Evolutionary conservation across 1,284 basidiomycete species (phyloP), one percentile per base, ranked within the genome.

Genomic region (Cryptococcus sp.): DNA sequence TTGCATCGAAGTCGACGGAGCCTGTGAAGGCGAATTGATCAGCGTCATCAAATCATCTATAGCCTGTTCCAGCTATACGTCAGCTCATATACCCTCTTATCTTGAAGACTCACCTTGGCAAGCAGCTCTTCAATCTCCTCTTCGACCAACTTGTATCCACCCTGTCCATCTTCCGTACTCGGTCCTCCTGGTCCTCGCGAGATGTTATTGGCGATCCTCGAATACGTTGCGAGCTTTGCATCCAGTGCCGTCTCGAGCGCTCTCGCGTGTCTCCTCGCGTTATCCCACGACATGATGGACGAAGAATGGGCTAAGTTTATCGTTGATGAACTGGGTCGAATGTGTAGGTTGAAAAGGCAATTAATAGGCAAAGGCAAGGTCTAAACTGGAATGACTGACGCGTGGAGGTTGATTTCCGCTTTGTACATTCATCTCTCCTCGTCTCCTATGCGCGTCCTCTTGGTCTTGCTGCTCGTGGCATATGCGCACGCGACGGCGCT

Each of bases 241-340:
- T 95, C 89, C 58, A 97, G 86, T 23, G 91, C 80, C 36, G 87
- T 85, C 71, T 95, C 91, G 26, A 95, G 82, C 6, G 89, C 91
- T 59, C 91, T 79, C 68, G 87, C 90, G 74, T 93, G 88, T 54
- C 88, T 78, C 62, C 92, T 85, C 0, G 74, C 63, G n/a, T 72
- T 69, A 44, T 77, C 75, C 74, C 74, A 77, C 23, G 68, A 54
- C 45, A 5, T 36, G 38, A 2, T n/a, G n/a, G n/a, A n/a, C n/a
- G n/a, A n/a, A n/a, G n/a, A n/a, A n/a, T n/a, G n/a, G n/a, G n/a
- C n/a, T n/a, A n/a, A n/a, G n/a, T n/a, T n/a, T n/a, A n/a, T n/a
- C n/a, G n/a, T n/a, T n/a, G n/a, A n/a, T n/a, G n/a, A n/a, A n/a
- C n/a, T n/a, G n/a, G n/a, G n/a, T n/a, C n/a, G n/a, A n/a, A n/a